A percentile compares a stretch with the other conserved stretches of the same genome.
phyloP scores from a whole-genome alignment of 208 protist species.

The Leishmania mexicana region DNA sequence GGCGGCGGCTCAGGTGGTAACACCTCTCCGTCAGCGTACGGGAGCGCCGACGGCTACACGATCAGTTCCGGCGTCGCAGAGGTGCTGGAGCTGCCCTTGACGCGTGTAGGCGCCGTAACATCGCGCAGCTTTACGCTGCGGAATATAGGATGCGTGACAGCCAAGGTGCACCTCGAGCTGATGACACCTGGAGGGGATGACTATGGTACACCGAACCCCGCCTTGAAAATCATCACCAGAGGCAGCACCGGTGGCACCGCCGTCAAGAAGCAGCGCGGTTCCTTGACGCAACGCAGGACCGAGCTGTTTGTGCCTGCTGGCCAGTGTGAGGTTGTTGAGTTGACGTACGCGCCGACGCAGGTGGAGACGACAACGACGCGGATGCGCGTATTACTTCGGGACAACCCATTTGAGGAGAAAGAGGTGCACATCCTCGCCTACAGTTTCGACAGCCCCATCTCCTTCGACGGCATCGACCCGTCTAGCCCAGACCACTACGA shows the following conservation, averaged over 20 bases:
- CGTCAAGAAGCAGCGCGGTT: conserved; percentile 39
- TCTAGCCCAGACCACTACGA: conserved; percentile 69
- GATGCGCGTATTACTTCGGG: conserved; percentile 74
- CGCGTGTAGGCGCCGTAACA: conserved; percentile 66
- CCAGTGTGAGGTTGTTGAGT: conserved; percentile 51
- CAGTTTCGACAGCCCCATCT: conserved; percentile 84
- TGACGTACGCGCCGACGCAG: conserved; percentile 62
- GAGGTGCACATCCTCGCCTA: conserved; percentile 79
- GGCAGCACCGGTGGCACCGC: conserved; percentile 17
- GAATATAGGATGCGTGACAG: conserved; percentile 89
- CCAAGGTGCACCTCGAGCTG: conserved; percentile 78
- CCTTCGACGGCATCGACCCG: conserved; percentile 92
- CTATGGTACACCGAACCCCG: conserved; percentile 46
- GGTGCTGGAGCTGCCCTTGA: conserved; percentile 80
- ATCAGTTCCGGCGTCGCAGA: conserved; percentile 16
- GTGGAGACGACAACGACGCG: conserved; percentile 49
- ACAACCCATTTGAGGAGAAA: conserved; percentile 96
- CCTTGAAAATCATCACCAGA: conserved; percentile 23
- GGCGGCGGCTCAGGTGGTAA: conserved; percentile 8
- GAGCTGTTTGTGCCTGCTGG: conserved; percentile 70
- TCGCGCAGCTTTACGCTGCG: conserved; percentile 65
- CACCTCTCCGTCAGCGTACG: conserved; percentile 2
- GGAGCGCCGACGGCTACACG: conserved; percentile 7
- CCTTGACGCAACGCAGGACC: neutral
- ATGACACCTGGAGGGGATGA: conserved; percentile 2